Conservation (phyloP, 2,329 filamentous ascomycete species). For the Blumeria graminis region DNA sequence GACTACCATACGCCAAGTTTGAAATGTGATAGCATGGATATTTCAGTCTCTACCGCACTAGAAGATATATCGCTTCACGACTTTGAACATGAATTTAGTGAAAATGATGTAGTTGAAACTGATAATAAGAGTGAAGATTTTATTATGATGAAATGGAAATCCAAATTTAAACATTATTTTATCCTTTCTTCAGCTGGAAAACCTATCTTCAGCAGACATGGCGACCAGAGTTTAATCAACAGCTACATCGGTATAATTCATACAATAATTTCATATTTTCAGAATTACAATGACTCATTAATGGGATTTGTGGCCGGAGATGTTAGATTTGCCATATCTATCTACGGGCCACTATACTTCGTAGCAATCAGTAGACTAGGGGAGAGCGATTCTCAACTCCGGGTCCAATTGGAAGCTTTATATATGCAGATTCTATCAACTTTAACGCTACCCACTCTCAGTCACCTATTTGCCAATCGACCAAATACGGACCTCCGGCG, state of each 20-base stretch:
- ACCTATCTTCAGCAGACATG: conserved; percentile 89
- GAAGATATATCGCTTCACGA: conserved; percentile 24
- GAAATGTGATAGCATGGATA: too few species aligned
- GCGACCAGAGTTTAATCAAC: conserved; percentile 72
- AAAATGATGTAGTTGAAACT: conserved; percentile 34
- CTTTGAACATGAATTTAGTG: conserved; percentile 59
- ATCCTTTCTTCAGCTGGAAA: conserved; percentile 92
- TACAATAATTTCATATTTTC: conserved; percentile 93
- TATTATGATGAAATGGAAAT: conserved; percentile 50
- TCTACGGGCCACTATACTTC: conserved; percentile 71
- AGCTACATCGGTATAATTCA: conserved; percentile 88
- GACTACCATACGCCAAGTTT: too few species aligned
- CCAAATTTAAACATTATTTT: conserved; percentile 90
- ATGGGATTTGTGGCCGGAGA: conserved; percentile 69
- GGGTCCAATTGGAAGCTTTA: conserved; percentile 69
- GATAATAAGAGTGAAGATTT: conserved; percentile 29
- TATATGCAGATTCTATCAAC: conserved; percentile 98
- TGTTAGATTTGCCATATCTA: conserved; percentile 64
- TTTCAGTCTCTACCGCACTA: too few species aligned
- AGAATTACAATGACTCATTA: conserved; percentile 53
- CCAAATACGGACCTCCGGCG: conserved; percentile 85
- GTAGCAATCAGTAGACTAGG: conserved; percentile 77
- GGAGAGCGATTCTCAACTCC: conserved; percentile 78
- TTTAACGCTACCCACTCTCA: conserved; percentile 66
- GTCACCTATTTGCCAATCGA: conserved; percentile 65